Conservation (phyloP, 129 eudicot species). For the Flaveria linearis region DNA sequence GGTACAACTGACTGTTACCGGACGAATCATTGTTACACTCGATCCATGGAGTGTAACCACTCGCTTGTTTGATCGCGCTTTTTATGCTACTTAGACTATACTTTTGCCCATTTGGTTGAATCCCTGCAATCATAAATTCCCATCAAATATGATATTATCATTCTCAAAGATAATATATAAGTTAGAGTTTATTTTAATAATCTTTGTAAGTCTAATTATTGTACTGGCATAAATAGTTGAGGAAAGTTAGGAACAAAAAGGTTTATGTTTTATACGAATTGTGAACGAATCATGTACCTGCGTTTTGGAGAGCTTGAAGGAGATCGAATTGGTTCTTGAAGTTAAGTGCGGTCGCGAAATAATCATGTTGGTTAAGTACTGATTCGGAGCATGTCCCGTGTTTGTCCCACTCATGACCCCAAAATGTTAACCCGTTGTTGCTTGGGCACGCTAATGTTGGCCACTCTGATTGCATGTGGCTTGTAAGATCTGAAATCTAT, state of each 20-base stretch:
- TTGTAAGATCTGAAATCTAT: constrained; percentile 57
- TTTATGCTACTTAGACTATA: constrained; percentile 50
- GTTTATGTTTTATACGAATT: too few species aligned
- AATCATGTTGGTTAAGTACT: constrained; percentile 53
- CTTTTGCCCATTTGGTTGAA: constrained; percentile 49
- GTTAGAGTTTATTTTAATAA: background rate
- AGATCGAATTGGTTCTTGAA: constrained; percentile 52
- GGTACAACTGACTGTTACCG: constrained; percentile 69
- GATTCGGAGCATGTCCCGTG: constrained; percentile 88
- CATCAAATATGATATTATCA: background rate
- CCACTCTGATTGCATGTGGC: constrained; percentile 62
- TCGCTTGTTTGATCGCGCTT: constrained; percentile 49
- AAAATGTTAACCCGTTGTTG: constrained; percentile 55
- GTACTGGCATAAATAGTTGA: too few species aligned
- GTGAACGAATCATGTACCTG: constrained; percentile 35
- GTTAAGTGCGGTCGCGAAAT: constrained; percentile 61
- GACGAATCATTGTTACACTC: constrained; percentile 67
- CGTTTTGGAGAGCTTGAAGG: constrained; percentile 53
- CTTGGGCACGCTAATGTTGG: constrained; percentile 81
- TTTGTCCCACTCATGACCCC: constrained; percentile 92
- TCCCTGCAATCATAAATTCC: constrained; percentile 41
- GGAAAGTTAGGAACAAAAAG: too few species aligned
- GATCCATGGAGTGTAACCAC: constrained; percentile 61
- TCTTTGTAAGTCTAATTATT: too few species aligned
- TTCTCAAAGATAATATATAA: background rate